These are phyloP conservation scores for Vicia sativa DNA, from an alignment of 306 rosid genomes.

Conservation along the genomic window DNA sequence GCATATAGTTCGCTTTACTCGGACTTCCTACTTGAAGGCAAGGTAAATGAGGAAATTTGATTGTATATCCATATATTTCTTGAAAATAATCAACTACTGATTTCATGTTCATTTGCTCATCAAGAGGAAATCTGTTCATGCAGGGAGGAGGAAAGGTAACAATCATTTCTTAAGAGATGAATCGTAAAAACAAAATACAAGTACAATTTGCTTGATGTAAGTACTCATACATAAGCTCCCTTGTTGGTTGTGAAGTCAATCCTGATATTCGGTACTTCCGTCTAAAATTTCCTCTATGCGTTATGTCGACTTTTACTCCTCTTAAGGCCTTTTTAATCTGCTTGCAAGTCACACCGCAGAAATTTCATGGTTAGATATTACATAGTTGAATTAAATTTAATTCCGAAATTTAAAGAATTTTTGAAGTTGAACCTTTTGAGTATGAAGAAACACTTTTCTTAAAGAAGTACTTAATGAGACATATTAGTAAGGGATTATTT, in stretches of 20 bases:
- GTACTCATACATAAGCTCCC: constrained; percentile 51
- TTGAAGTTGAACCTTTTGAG: too few relatives aligned
- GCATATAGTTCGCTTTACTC: constrained; percentile 47
- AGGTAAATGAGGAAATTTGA: constrained; percentile 48
- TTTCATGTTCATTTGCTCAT: constrained; percentile 61
- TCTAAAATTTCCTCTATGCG: constrained; percentile 53
- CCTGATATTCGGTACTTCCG: constrained; percentile 59
- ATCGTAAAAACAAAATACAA: background rate
- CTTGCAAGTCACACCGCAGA: constrained; percentile 32
- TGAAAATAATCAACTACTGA: constrained; percentile 60
- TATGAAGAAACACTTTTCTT: too few relatives aligned
- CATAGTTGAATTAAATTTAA: too few relatives aligned
- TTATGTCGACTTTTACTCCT: constrained; percentile 60
- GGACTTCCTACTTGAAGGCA: constrained; percentile 55
- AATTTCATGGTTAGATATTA: constrained; percentile 24
- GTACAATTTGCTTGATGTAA: constrained; percentile 8
- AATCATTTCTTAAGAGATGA: constrained; percentile 3
- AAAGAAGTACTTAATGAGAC: too few relatives aligned
- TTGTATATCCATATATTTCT: constrained; percentile 50
- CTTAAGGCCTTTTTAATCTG: constrained; percentile 56
- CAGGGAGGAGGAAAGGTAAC: background rate
- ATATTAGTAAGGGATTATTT: background rate
- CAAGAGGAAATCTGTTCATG: constrained; percentile 51
- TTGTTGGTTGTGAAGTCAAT: constrained; percentile 55
- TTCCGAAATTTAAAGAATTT: too few relatives aligned